These are phyloP conservation scores for Acacia concinna DNA, from an alignment of 331 rosid species.

Conservation along the genomic window DNA sequence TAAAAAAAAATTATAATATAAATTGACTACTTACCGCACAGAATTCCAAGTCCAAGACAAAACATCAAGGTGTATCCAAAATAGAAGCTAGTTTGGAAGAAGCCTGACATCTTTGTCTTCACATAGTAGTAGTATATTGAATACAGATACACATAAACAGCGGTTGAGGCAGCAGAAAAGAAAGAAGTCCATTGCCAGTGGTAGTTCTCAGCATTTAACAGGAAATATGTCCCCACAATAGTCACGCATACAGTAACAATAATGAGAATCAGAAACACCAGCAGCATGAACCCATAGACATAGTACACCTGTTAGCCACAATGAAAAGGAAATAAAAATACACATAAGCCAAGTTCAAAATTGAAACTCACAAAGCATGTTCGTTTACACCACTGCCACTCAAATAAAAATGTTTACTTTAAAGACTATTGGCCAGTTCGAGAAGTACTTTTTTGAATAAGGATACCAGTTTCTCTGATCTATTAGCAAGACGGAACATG, in stretches of 20 bases:
- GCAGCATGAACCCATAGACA: slow-evolving; percentile 96
- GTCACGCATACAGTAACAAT: slow-evolving; percentile 98
- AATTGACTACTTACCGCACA: slow-evolving; percentile 75
- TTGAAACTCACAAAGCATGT: background rate
- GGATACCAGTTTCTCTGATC: slow-evolving; percentile 15
- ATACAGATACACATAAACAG: slow-evolving; percentile 92
- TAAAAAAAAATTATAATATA: background rate
- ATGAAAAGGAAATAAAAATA: slow-evolving; percentile 23
- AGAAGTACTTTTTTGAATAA: slow-evolving; percentile 3
- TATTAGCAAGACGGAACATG: background rate
- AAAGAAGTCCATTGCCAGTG: slow-evolving; percentile 99
- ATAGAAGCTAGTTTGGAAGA: slow-evolving; percentile 98
- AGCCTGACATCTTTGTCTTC: slow-evolving; percentile 99
- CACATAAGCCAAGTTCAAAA: slow-evolving; percentile 26
- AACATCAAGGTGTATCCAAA: slow-evolving; percentile 99
- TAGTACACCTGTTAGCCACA: slow-evolving; percentile 85
- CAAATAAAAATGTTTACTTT: background rate
- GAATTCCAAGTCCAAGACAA: slow-evolving; percentile 98
- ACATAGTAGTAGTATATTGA: slow-evolving; percentile 90
- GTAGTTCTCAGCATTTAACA: slow-evolving; percentile 97
- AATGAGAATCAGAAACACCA: slow-evolving; percentile 85
- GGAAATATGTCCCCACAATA: slow-evolving; percentile 94
- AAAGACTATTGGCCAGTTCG: slow-evolving; percentile 5
- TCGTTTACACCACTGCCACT: background rate
- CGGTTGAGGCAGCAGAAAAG: slow-evolving; percentile 99